Percentiles rank a stretch among this genome's conserved stretches.
phyloP scores from a whole-genome alignment of 441 rosid genomes.

The Rhodomyrtus psidioides region DNA sequence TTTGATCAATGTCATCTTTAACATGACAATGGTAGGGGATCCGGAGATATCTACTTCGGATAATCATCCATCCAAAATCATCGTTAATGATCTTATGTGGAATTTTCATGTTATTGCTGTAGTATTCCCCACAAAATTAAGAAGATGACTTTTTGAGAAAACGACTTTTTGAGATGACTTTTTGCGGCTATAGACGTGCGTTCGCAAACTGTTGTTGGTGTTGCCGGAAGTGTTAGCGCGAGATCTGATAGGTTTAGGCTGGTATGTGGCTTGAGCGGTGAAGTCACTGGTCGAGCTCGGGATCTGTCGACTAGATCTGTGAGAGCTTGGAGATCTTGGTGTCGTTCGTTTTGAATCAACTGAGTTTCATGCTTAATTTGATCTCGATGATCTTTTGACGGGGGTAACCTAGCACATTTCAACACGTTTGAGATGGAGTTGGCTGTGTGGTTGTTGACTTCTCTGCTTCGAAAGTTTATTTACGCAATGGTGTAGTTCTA shows the following conservation, averaged over 20 bases:
- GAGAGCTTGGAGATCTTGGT: neutral
- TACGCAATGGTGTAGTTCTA: no score
- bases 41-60: no score
- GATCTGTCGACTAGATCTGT: neutral
- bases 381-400: neutral
- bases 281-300: neutral
- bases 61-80: no score
- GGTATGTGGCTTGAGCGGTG: neutral
- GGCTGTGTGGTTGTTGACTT: neutral
- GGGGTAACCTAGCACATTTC: rapidly evolving
- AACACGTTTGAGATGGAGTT: rapidly evolving
- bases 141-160: no score
- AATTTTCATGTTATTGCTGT: no score
- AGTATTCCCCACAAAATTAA: no score
- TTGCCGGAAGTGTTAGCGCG: neutral
- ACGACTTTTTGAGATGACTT: no score
- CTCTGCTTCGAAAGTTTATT: neutral
- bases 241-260: neutral
- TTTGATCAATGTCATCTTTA: no score
- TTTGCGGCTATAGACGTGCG: neutral
- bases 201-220: neutral
- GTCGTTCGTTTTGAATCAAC: neutral
- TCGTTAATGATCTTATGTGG: no score
- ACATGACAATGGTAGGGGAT: no score
- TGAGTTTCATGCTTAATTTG: neutral